phyloP scores from a whole-genome alignment of 768 basidiomycete genomes.

The Phlebiopsis flavidoalba region DNA sequence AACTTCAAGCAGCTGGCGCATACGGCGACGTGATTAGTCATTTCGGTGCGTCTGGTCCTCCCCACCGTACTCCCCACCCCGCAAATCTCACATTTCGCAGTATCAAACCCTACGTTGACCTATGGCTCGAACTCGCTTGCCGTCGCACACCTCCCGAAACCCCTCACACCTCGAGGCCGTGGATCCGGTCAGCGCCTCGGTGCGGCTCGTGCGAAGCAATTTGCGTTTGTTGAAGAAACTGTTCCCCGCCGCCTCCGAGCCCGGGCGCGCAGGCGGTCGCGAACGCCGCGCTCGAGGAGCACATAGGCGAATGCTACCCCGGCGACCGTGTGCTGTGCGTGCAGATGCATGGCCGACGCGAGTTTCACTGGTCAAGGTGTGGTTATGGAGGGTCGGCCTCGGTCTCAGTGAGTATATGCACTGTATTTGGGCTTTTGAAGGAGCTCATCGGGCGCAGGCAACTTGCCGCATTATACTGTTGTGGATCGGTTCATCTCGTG shows the following conservation, averaged over 20 bases:
- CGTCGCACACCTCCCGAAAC: constrained; percentile 74
- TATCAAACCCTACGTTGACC: constrained; percentile 56
- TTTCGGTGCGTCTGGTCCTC: constrained; percentile 42
- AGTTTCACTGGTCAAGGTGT: constrained; percentile 90
- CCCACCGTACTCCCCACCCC: background rate
- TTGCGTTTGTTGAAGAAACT: constrained; percentile 60
- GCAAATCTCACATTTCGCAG: constrained; percentile 31
- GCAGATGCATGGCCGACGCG: constrained; percentile 88
- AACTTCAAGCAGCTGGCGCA: constrained; percentile 37
- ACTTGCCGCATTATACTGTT: constrained; percentile 86
- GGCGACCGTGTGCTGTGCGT: constrained; percentile 82
- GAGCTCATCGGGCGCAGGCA: constrained; percentile 38
- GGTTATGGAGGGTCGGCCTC: constrained; percentile 81
- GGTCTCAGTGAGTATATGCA: constrained; percentile 58
- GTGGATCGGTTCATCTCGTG: constrained; percentile 86
- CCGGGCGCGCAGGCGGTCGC: constrained; percentile 7
- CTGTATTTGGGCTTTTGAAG: background rate
- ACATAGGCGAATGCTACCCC: constrained; percentile 32
- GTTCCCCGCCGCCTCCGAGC: background rate
- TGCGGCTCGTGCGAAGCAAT: constrained; percentile 89
- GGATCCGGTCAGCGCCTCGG: constrained; percentile 84
- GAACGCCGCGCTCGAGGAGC: constrained; percentile 2
- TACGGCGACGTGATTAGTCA: constrained; percentile 89
- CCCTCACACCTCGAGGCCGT: constrained; percentile 85
- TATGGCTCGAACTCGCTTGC: constrained; percentile 54